Conservation (phyloP, 2,329 filamentous ascomycete species). For the Arthrobotrys entomopaga region DNA sequence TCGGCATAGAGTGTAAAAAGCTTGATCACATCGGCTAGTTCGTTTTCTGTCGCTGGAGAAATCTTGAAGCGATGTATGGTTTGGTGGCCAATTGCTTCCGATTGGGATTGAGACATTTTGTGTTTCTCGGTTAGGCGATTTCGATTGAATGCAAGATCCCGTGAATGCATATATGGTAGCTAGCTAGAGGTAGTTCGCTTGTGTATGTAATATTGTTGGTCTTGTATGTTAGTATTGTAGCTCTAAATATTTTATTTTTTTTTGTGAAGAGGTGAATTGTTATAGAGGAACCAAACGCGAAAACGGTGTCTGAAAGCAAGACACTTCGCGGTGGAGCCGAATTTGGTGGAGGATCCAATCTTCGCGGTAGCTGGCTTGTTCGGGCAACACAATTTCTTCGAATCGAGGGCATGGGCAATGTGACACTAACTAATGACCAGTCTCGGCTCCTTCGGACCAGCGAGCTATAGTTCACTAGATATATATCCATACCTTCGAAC, state of each 20-base stretch:
- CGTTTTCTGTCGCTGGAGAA: constrained; percentile 57
- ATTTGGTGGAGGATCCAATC: background rate
- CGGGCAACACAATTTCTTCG: background rate
- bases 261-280: background rate
- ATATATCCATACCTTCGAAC: no score
- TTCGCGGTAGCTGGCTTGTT: background rate
- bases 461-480: no score
- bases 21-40: constrained; percentile 63
- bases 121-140: constrained; percentile 45
- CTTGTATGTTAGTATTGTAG: background rate
- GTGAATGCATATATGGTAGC: constrained; percentile 41
- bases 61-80: constrained; percentile 37
- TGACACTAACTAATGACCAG: no score
- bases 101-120: constrained; percentile 46
- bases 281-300: background rate
- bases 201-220: background rate
- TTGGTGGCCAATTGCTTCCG: no score
- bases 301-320: background rate
- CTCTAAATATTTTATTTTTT: background rate
- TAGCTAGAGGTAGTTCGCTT: background rate
- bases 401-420: no score
- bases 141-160: constrained; percentile 42
- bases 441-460: no score
- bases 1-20: constrained; percentile 64
- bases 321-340: background rate